Percentiles rank a stretch among this genome's conserved stretches.
phyloP scores from a whole-genome alignment of 768 basidiomycete species.

The Boletus vinaceobasis region DNA sequence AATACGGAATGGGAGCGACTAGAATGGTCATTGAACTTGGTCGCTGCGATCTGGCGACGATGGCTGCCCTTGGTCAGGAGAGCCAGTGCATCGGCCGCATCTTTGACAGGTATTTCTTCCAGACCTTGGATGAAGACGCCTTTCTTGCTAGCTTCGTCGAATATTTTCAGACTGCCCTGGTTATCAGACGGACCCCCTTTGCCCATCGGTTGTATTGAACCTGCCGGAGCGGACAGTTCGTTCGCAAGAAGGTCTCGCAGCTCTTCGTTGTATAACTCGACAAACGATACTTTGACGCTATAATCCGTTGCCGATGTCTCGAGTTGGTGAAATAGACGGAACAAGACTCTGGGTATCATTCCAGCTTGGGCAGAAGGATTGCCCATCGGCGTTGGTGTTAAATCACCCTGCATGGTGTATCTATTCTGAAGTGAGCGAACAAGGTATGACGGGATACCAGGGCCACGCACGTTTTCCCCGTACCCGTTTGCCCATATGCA shows the following conservation, averaged over 20 bases:
- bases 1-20: constrained; percentile 98
- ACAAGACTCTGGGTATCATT: constrained; percentile 92
- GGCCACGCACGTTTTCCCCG: constrained; percentile 88
- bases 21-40: constrained; percentile 97
- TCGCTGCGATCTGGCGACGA: constrained; percentile 88
- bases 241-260: constrained; percentile 86
- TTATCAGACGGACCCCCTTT: constrained; percentile 49
- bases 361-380: constrained; percentile 88
- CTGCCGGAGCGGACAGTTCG: constrained; percentile 69
- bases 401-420: constrained; percentile 97
- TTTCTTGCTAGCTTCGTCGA: constrained; percentile 84
- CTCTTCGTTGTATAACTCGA: constrained; percentile 98
- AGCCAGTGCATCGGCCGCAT: constrained; percentile 76
- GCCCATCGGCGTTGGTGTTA: constrained; percentile 76
- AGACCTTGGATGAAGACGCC: constrained; percentile 94
- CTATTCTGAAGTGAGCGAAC: constrained; percentile 35
- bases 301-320: constrained; percentile 77
- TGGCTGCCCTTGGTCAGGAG: constrained; percentile 88
- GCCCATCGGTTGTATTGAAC: constrained; percentile 76
- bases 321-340: constrained; percentile 86
- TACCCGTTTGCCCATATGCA: constrained; percentile 98
- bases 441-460: background rate
- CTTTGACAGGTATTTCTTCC: constrained; percentile 84
- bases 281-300: constrained; percentile 88
- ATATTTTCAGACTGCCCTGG: constrained; percentile 76